Base-by-base conservation (phyloP, 1,284 basidiomycete species). In the Microbotryum silenes-acaulis region DNA sequence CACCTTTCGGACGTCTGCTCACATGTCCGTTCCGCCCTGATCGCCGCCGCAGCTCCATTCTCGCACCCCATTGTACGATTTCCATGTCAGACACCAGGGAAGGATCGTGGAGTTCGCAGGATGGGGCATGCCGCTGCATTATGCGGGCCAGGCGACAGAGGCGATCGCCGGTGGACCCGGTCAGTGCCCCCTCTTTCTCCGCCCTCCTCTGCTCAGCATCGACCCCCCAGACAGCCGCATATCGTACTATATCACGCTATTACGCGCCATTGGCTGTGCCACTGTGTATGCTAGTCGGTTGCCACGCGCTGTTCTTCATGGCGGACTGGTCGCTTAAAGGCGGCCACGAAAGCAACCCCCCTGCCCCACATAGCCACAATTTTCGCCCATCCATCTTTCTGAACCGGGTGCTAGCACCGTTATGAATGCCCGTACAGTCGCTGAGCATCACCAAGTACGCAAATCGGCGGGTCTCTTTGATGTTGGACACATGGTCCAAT, bases 21-120 rank as follows among this genome's bases (percentile, higher is more conserved):
- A 42, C 16, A 12, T 42, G 37, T 42, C 37, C 16, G 9, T 42
- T 42, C 37, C 37, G 37, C 37, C 14, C 10, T 18, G 16, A 12
- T 42, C 37, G 16, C 37, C 37, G 16, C 16, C 12, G 37, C 37
- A 42, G 37, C 37, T 42, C 37, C 37, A 53, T 53, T 18, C 25
- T 12, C 51, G 62, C 6, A 98, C 94, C 0, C 84, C 85, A 0
- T 79, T 98, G 33, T 92, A 96, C 72, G 89, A 94, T 71, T 94
- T 94, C 74, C 93, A 99, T 75, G 76, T 90, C 61, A 31, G 82
- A 67, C 81, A 91, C 74, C 86, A 83, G 46, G 96, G 86, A 20
- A 96, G 96, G 78, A 93, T 98, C 89, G 92, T 97, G 1, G 87
- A 90, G 0, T 99, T 97, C 74, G 93, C 91, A 2, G 94, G 94